Evolutionary conservation across 176 grass and related monocot genomes (phyloP).

Genomic region (Oryza meridionalis): DNA sequence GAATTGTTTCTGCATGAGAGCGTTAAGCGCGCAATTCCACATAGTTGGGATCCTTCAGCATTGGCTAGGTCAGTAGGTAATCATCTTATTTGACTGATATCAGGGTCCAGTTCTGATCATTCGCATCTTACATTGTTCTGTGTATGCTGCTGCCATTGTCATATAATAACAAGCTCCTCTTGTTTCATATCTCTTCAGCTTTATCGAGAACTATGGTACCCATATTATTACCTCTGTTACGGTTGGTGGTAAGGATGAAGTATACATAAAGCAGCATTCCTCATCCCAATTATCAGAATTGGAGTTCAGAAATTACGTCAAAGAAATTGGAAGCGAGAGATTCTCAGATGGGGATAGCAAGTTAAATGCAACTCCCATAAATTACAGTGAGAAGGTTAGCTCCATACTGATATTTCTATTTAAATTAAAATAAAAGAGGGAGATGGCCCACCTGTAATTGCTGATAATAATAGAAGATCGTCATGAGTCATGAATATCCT

Average conservation of each 20-base stretch:
- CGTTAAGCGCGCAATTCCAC: slow-evolving; percentile 70
- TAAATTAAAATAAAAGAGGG: neutral
- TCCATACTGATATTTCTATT: slow-evolving; percentile 20
- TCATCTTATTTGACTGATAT: slow-evolving; percentile 73
- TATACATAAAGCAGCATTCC: slow-evolving; percentile 96
- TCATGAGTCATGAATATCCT: neutral
- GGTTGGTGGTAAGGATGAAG: slow-evolving; percentile 98
- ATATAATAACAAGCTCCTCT: slow-evolving; percentile 31
- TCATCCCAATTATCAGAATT: slow-evolving; percentile 85
- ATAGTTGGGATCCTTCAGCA: slow-evolving; percentile 80
- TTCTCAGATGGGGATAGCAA: slow-evolving; percentile 78
- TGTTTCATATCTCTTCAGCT: slow-evolving; percentile 62
- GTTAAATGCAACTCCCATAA: slow-evolving; percentile 51
- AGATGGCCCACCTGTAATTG: neutral
- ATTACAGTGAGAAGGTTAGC: slow-evolving; percentile 95
- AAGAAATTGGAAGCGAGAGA: slow-evolving; percentile 85
- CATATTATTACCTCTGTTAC: slow-evolving; percentile 94
- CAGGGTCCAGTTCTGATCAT: slow-evolving; percentile 54
- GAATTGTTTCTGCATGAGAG: slow-evolving; percentile 61
- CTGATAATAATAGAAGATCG: slow-evolving; percentile 8
- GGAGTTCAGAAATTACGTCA: slow-evolving; percentile 92
- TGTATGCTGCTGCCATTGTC: slow-evolving; percentile 9
- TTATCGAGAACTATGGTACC: slow-evolving; percentile 94
- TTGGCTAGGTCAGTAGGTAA: slow-evolving; percentile 99
- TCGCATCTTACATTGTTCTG: slow-evolving; percentile 17